Conservation (phyloP, 495 filamentous ascomycete species). For the Apodospora peruviana region DNA sequence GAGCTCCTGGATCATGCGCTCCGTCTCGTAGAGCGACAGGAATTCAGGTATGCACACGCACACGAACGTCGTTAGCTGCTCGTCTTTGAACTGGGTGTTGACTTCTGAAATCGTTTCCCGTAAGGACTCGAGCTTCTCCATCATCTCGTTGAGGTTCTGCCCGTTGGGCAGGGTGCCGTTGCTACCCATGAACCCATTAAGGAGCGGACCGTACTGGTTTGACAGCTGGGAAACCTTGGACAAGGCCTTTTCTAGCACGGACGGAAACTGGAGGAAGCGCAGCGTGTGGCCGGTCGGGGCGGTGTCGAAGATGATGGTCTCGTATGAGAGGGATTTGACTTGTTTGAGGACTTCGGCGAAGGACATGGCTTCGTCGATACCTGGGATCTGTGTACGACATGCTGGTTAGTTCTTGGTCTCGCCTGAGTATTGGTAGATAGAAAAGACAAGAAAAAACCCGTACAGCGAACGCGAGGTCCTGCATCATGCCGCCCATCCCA, state of each 20-base stretch:
- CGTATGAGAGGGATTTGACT: constrained; percentile 98
- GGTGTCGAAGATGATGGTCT: constrained; percentile 98
- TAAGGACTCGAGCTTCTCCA: constrained; percentile 89
- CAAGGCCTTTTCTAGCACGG: constrained; percentile 95
- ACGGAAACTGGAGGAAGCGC: constrained; percentile 97
- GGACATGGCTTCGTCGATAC: constrained; percentile 99
- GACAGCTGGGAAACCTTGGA: constrained; percentile 94
- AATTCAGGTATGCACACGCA: constrained; percentile 99
- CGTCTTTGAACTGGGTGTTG: constrained; percentile 95
- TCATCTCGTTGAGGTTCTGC: constrained; percentile 82
- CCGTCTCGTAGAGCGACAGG: constrained; percentile 94
- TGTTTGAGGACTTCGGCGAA: constrained; percentile 99
- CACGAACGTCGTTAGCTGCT: constrained; percentile 93
- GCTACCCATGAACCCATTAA: constrained; percentile 84
- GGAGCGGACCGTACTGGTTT: constrained; percentile 89
- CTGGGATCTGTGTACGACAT: constrained; percentile 67
- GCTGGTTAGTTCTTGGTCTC: not conserved
- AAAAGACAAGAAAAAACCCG: constrained; percentile 8
- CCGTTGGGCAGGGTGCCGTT: constrained; percentile 81
- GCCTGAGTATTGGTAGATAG: too few relatives aligned
- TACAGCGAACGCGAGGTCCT: constrained; percentile 60
- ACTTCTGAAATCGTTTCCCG: constrained; percentile 92
- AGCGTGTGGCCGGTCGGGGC: constrained; percentile 98
- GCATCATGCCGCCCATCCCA: constrained; percentile 58
- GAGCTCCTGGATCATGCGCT: constrained; percentile 99